Evolutionary conservation across 768 basidiomycete genomes (phyloP), one percentile per base, ranked within the genome.

Genomic region (Leucosporidium yakuticum): DNA sequence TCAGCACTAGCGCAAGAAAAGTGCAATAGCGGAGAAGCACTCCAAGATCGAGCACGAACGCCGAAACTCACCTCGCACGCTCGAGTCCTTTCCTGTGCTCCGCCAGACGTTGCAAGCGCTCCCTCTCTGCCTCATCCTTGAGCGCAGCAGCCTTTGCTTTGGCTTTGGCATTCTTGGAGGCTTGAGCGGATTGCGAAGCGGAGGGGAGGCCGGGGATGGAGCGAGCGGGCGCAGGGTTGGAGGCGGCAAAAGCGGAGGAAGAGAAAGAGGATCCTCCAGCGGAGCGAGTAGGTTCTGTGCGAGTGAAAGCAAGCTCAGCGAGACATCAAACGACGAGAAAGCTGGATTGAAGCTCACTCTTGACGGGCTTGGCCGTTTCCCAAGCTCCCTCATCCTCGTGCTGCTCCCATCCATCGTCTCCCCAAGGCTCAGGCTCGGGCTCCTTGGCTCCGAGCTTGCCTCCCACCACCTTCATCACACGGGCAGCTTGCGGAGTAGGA

Each of bases 91-190:
- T 55, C n/a, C 66, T 54, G 63, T 71, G 64, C 49, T 60, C 60
- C 29, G 32, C 47, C 56, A 71, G 51, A 3, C 69, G 23, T 20
- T 56, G 60, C 55, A 64, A 60, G 39, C 67, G 69, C 31, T 71
- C 66, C 12, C 29, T n/a, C 12, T 71, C 60, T 50, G 64, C 19
- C 31, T 50, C 60, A 19, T 50, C 54, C 55, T 67, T 67, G 21
- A 32, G 25, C 15, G 63, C 63, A 27, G 62, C 56, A 44, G 58
- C 60, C 60, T 67, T 67, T 4, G 54, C 60, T 63, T 67, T 67
- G 49, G 64, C 67, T 12, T 49, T 49, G n/a, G 62, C 62, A 60
- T 71, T 71, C 66, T 71, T 71, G 63, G 67, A 67, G 4, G 69
- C 67, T 9, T 62, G 49, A 4, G 69, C 20, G 4, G 57, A 39